Conservation (phyloP, 1,139 yeast genomes). For the Sugiyamaella xylanicola region DNA sequence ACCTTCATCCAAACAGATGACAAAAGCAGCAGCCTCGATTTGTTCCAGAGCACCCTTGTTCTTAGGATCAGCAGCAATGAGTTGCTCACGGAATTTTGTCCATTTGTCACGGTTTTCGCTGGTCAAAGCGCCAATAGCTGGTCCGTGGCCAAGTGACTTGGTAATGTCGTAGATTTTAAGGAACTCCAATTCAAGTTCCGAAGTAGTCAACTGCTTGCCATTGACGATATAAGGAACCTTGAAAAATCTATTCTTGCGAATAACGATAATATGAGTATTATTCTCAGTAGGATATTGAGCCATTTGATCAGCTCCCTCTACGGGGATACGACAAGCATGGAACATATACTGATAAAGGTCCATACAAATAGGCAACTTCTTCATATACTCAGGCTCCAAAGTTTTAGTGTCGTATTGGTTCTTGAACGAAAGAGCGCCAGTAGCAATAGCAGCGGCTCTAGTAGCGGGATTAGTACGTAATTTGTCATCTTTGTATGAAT, state of each 20-base stretch:
- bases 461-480: slow-evolving; percentile 65
- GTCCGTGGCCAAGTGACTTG: slow-evolving; percentile 48
- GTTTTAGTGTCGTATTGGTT: slow-evolving; percentile 43
- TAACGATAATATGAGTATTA: slow-evolving; percentile 72
- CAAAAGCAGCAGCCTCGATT: slow-evolving; percentile 77
- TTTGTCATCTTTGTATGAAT: slow-evolving; percentile 69
- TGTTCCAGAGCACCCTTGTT: slow-evolving; percentile 62
- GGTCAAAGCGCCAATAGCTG: slow-evolving; percentile 78
- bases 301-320: slow-evolving; percentile 45
- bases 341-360: slow-evolving; percentile 91
- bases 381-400: slow-evolving; percentile 74
- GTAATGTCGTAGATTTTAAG: slow-evolving; percentile 52
- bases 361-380: slow-evolving; percentile 87
- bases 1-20: slow-evolving; percentile 75
- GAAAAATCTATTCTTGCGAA: slow-evolving; percentile 78
- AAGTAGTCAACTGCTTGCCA: slow-evolving; percentile 59
- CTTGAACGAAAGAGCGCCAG: slow-evolving; percentile 47
- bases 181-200: slow-evolving; percentile 68
- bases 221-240: slow-evolving; percentile 60
- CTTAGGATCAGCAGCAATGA: slow-evolving; percentile 57
- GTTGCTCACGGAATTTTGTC: slow-evolving; percentile 61
- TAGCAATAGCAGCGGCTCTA: slow-evolving; percentile 66
- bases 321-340: slow-evolving; percentile 73
- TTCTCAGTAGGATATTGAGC: slow-evolving; percentile 50
- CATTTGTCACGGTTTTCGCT: slow-evolving; percentile 86